Evolutionary conservation across 768 basidiomycete species (phyloP), one percentile per base, ranked within the genome.

Genomic region (Phallus indusiatus): DNA sequence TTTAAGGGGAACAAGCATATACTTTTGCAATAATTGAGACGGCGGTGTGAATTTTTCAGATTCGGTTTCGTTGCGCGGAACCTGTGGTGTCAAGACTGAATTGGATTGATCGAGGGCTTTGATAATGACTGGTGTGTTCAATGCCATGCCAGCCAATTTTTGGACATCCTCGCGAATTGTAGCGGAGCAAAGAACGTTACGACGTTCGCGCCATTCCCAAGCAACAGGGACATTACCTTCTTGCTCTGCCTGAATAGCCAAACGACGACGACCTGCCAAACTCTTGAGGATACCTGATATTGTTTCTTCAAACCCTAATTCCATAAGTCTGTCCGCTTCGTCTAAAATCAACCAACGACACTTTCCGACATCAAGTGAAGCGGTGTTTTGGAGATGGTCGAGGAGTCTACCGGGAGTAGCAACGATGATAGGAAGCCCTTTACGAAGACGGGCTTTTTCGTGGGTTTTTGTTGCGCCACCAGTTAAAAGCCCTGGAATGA

Each of bases 271-370:
- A 0, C 92, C 93, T 60, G 97, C 93, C 20, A 99, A 71, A 10
- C 88, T 86, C 66, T 86, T 81, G 36, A 98, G 74, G 63, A 98
- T 96, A 1, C 91, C 93, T 58, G 81, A 82, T 66, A 99, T 88
- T 0, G 93, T 91, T 67, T 98, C 94, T 70, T 96, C 94, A 63
- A 99, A 99, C 0, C 96, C 96, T 47, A 98, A 82, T 63, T 98
- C 94, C 94, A 98, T 98, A 54, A 99, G 74, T 47, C 94, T 79
- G 72, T 99, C 96, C 6, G 95, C 94, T 74, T 99, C 96, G 68
- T 99, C 96, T 22, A 98, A 82, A 9, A 99, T 85, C 33, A 99
- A 78, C 93, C 95, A 99, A 51, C 90, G 83, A 69, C 90, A 91
- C 73, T 94, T 95, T 55, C 88, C 93, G 57, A 94, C 81, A 61